Evolutionary conservation across 208 protist genomes (phyloP).

Genomic region (Trypanosoma congolense): DNA sequence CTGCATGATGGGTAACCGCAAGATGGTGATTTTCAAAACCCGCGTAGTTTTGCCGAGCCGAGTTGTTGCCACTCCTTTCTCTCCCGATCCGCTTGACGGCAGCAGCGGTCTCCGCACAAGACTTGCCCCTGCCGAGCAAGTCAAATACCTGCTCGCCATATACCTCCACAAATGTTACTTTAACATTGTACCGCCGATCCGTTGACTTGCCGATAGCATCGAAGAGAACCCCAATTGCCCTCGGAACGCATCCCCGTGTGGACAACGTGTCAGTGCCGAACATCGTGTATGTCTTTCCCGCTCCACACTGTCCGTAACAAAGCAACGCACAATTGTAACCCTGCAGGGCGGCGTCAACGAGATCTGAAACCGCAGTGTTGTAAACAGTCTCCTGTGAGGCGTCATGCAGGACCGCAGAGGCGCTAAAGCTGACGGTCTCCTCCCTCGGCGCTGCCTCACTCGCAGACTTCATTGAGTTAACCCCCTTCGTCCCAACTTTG

Average conservation of each 20-base stretch:
- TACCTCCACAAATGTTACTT: conserved; percentile 62
- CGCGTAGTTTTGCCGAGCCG: neutral
- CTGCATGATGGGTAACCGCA: neutral
- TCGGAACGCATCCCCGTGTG: conserved; percentile 55
- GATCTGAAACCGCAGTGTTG: conserved; percentile 18
- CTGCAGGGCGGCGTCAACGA: conserved; percentile 32
- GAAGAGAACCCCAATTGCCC: conserved; percentile 69
- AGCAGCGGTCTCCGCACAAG: neutral
- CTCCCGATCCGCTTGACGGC: neutral
- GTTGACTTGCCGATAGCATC: conserved; percentile 25
- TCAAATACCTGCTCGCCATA: conserved; percentile 73
- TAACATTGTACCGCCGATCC: conserved; percentile 45
- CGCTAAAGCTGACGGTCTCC: conserved; percentile 45
- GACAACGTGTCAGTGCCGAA: conserved; percentile 50
- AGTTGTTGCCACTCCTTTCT: conserved; percentile 1
- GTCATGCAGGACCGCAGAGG: conserved; percentile 66
- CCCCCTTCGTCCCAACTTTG: neutral
- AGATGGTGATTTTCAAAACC: neutral
- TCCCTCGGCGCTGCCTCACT: conserved; percentile 6
- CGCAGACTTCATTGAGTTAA: neutral
- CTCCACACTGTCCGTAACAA: conserved; percentile 65
- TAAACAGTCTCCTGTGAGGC: conserved; percentile 53
- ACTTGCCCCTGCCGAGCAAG: conserved; percentile 30
- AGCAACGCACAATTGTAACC: conserved; percentile 67
- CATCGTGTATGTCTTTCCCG: conserved; percentile 80